These are phyloP conservation scores for Kodamaea leandrae DNA, from an alignment of 805 yeast genomes.

Conservation along the genomic window DNA sequence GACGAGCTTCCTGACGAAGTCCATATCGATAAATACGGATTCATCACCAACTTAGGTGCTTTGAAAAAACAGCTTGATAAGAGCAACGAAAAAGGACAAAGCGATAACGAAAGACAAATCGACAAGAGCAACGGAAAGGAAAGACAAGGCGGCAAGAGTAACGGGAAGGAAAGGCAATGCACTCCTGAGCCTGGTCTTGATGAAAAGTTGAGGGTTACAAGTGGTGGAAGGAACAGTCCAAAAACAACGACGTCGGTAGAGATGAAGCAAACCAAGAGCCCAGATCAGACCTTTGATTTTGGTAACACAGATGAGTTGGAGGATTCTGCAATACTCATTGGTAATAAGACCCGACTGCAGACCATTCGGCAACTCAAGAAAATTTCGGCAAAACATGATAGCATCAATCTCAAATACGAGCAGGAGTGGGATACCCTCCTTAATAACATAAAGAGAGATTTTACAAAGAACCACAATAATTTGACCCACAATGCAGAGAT, in stretches of 20 bases:
- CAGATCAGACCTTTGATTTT: too few species aligned
- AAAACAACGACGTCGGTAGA: slow-evolving; percentile 8
- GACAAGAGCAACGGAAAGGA: too few species aligned
- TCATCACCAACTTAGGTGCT: slow-evolving; percentile 29
- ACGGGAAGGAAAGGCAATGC: too few species aligned
- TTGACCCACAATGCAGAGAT: slow-evolving; percentile 16
- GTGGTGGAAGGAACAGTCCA: too few species aligned
- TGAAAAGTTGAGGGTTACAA: too few species aligned
- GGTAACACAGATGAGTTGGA: slow-evolving; percentile 4
- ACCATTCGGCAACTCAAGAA: slow-evolving; percentile 31
- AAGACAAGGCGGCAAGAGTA: too few species aligned
- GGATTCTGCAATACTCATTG: slow-evolving; percentile 14
- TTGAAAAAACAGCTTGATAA: neutral
- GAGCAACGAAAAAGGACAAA: too few species aligned
- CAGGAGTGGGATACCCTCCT: slow-evolving; percentile 48
- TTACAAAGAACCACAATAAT: slow-evolving; percentile 15
- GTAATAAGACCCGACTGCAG: slow-evolving; percentile 12
- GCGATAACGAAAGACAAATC: too few species aligned
- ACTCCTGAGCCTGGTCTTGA: too few species aligned
- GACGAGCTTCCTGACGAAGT: slow-evolving; percentile 3
- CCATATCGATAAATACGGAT: slow-evolving; percentile 50
- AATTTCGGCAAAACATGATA: slow-evolving; percentile 45
- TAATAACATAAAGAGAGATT: slow-evolving; percentile 27
- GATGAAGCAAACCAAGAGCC: slow-evolving; percentile 4
- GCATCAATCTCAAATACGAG: slow-evolving; percentile 34